Base-by-base conservation (phyloP, 805 yeast genomes). In the Komagataella mondaviorum region DNA sequence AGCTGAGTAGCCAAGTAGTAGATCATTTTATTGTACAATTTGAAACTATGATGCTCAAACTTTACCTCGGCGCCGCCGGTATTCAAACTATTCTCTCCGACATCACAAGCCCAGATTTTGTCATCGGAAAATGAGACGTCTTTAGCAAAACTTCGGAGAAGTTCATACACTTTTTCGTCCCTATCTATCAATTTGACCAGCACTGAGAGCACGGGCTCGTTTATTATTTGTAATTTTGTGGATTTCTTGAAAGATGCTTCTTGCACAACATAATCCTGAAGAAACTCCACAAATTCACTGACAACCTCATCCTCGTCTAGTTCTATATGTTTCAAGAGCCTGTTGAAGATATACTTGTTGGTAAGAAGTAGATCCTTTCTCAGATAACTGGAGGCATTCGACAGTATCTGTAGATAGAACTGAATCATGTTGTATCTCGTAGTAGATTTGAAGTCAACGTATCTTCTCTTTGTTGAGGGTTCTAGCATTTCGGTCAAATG, bases 141-240 rank as follows among this genome's bases (percentile, higher is more conserved):
- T 2, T 80, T 72, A 1, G 78, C 69, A 24, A 83, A 60, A 45
- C 68, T 66, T 12, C 69, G 51, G 56, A 87, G 67, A 53, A 85
- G 77, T 2, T 67, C 63, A 52, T 75, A 68, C 14, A 78, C 67
- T 8, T 62, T 57, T 5, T 64, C 62, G 8, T 65, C 39, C 55
- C 66, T 45, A 24, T 49, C 46, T 45, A 63, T 80, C 3, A 88
- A 62, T 3, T 76, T 71, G 39, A 79, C 76, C 30, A 88, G 56
- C 51, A 80, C 80, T 23, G 73, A 71, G 53, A 88, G 60, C 20
- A 83, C 77, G 71, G 85, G 78, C 60, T 90, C 97, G 57, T 87
- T 88, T 59, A 91, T 75, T 14, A 89, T 75, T 54, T 80, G 78
- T 54, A 88, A 76, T 62, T 89, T 90, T 0, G 88, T 76, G 54